phyloP scores from a whole-genome alignment of 345 rosid species.

The Ricinus communis region DNA sequence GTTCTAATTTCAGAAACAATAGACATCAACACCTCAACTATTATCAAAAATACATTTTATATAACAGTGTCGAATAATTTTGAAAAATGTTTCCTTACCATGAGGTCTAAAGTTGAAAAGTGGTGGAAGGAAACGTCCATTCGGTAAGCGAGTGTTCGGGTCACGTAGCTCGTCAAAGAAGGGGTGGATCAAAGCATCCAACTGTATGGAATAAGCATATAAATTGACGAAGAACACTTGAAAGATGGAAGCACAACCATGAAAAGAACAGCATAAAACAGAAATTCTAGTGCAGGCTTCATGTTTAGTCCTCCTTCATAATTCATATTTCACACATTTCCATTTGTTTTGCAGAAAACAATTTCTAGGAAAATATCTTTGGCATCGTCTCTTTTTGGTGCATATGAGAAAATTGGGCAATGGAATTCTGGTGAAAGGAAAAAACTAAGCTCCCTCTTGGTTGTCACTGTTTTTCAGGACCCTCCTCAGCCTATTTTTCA shows the following conservation, averaged over 20 bases:
- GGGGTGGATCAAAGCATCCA: constrained; percentile 87
- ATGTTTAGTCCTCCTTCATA: no score
- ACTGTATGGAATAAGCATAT: constrained; percentile 33
- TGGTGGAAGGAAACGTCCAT: constrained; percentile 91
- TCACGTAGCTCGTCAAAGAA: constrained; percentile 97
- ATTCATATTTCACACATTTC: no score
- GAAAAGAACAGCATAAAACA: not conserved
- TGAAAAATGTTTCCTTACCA: constrained; percentile 41
- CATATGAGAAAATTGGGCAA: not conserved
- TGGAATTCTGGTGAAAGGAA: no score
- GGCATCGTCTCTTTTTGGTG: no score
- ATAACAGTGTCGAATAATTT: not conserved
- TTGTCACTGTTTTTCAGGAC: no score
- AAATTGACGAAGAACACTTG: not conserved
- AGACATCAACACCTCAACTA: constrained; percentile 6
- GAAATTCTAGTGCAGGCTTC: no score
- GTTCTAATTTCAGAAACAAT: constrained; percentile 44
- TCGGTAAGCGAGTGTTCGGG: constrained; percentile 69
- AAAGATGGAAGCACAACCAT: not conserved
- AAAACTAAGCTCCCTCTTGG: no score
- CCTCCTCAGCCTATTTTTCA: no score
- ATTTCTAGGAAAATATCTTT: no score
- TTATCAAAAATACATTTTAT: not conserved
- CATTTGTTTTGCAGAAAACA: no score
- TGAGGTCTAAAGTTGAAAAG: constrained; percentile 89